Evolutionary conservation across 2,329 filamentous ascomycete genomes (phyloP), one percentile per base, ranked within the genome.

Genomic region (Chlorencoelia australis): DNA sequence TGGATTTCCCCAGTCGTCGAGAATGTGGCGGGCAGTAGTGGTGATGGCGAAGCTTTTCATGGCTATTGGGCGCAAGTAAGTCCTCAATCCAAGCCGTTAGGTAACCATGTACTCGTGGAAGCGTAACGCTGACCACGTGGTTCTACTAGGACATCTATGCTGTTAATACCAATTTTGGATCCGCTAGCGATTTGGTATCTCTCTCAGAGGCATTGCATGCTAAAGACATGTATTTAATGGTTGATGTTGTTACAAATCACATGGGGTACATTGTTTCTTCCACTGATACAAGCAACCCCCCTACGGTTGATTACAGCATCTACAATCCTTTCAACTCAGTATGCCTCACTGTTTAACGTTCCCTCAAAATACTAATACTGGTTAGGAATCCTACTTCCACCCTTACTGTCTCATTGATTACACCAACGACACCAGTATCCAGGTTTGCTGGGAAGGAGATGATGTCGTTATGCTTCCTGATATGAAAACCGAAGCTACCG

Each of bases 171-270:
- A 63, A 68, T 40, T 71, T 69, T 37, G 68, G 68, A 3, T 63
- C 62, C 8, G 55, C 55, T 16, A 55, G 59, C 16, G 68, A 71
- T 42, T 51, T 72, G 34, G 59, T 64, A 27, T 63, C 60, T 35
- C 50, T 72, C 9, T 63, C 61, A 24, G 54, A 52, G 27, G 61
- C 64, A 8, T 49, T 69, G n/a, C 68, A 71, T 48, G 45, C 45
- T 10, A 59, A 53, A 46, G 65, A 59, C 37, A 71, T 66, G 37
- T 37, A 40, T 43, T 44, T 72, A 7, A 69, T 71, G 67, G 59
- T 69, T 32, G 68, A 71, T 41, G 60, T 67, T 3, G 67, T 70
- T 7, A 61, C 66, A 24, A 71, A 71, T 50, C 65, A 71, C 39
- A 60, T 64, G 57, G 62, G 52, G 17, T 52, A 50, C 35, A 14